Evolutionary conservation across 306 rosid species (phyloP).

Genomic region (Glycyrrhiza uralensis): DNA sequence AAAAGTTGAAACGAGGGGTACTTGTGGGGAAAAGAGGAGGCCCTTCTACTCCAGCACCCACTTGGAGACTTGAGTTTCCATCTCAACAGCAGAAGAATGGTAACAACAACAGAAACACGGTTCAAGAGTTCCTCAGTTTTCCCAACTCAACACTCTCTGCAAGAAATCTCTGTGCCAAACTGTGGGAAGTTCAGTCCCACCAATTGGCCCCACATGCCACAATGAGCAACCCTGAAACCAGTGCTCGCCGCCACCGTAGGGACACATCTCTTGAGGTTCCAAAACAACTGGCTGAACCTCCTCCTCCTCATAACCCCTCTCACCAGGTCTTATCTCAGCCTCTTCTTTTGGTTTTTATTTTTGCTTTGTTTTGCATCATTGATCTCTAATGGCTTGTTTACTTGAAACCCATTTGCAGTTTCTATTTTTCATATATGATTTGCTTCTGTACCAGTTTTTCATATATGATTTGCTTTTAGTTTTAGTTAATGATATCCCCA

Average conservation of each 20-base stretch:
- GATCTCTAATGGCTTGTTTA: not conserved
- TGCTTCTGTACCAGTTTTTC: not conserved
- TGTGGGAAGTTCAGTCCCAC: slow-evolving; percentile 66
- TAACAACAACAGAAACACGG: not conserved
- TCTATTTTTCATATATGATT: not conserved
- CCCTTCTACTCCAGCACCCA: slow-evolving; percentile 65
- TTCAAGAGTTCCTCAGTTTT: slow-evolving; percentile 50
- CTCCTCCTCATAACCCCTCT: slow-evolving; percentile 26
- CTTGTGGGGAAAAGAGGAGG: slow-evolving; percentile 46
- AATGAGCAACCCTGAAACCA: slow-evolving; percentile 28
- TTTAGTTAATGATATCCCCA: not conserved
- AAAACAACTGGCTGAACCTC: slow-evolving; percentile 19
- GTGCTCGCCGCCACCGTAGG: slow-evolving; percentile 21
- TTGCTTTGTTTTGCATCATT: not conserved
- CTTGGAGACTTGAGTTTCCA: slow-evolving; percentile 62
- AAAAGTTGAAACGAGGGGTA: slow-evolving; percentile 38
- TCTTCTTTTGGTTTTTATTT: not conserved
- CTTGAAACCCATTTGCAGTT: too few relatives aligned
- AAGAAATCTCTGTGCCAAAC: slow-evolving; percentile 65
- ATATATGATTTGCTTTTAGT: not conserved
- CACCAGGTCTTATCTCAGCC: slow-evolving; percentile 29
- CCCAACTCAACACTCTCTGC: slow-evolving; percentile 50
- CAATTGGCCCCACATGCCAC: slow-evolving; percentile 29
- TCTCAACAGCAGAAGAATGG: slow-evolving; percentile 13
- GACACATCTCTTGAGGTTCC: slow-evolving; percentile 22